Evolutionary conservation across 2,329 filamentous ascomycete species (phyloP), one percentile per base, ranked within the genome.

Genomic region (Graphium sp.): DNA sequence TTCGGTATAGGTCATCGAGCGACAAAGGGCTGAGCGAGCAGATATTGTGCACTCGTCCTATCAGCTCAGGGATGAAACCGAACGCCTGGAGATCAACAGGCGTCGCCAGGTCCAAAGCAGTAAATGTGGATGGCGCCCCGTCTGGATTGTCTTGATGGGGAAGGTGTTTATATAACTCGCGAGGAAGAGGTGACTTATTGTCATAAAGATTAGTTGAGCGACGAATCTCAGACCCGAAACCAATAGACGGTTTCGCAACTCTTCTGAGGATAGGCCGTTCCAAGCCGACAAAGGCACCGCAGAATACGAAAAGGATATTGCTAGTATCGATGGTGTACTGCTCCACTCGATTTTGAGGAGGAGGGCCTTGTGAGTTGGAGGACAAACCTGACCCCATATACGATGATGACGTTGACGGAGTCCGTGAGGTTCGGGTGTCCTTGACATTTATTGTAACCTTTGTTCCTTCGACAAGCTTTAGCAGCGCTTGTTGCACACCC

Each of bases 221-320:
- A 10, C 79, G 73, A 12, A 95, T 68, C 14, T 78, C 74, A 4
- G 85, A 84, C 5, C 85, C 85, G 42, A 98, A 98, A 1, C 89
- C 89, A 39, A 98, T 87, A 4, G 81, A 79, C 0, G 69, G 66
- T 44, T 79, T 83, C 9, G 83, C 77, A 24, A 95, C 76, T n/a
- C 89, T 74, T 33, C 84, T 78, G 34, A 92, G 61, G 27, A 98
- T 70, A 19, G 78, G 67, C 47, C 91, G 93, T 43, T 94, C 82
- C 2, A 95, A 61, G 3, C 85, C 87, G 20, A 91, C 80, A 46
- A 98, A 98, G 12, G 89, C 89, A 12, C 89, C 89, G 9, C 85
- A 91, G 48, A 89, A 93, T 23, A 98, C 84, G 53, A 98, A 98
- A 17, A 98, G 66, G 34, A 98, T 95, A 41, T 95, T 94, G 38